These are phyloP conservation scores for Verbena officinalis DNA, from an alignment of 257 asterid genomes.

Conservation along the genomic window DNA sequence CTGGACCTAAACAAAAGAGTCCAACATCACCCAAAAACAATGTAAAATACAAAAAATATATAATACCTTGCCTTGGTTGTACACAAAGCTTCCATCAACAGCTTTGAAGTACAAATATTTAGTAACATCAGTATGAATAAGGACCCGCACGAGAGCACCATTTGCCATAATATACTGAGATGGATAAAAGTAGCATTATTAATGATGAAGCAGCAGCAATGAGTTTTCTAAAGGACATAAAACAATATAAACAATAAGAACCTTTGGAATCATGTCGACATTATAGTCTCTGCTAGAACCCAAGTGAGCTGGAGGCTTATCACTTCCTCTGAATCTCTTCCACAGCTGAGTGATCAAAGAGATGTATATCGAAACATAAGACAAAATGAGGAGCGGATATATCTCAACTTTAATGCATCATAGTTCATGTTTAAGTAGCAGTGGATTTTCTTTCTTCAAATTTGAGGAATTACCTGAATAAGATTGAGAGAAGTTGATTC, in stretches of 20 bases:
- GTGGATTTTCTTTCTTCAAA: not conserved
- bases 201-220: conserved; percentile 17
- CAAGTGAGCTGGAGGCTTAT: conserved; percentile 78
- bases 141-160: conserved; percentile 91
- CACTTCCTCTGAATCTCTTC: conserved; percentile 94
- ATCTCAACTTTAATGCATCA: conserved; percentile 7
- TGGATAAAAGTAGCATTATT: conserved; percentile 17
- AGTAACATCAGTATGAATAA: conserved; percentile 92
- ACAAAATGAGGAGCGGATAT: conserved; percentile 8
- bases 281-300: conserved; percentile 94
- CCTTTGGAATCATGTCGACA: conserved; percentile 99
- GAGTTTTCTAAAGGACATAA: conserved; percentile 6
- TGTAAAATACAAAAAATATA: not conserved
- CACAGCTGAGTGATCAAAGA: conserved; percentile 48
- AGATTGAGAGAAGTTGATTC: conserved; percentile 69
- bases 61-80: conserved; percentile 82
- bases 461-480: conserved; percentile 45
- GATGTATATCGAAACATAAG: conserved; percentile 11
- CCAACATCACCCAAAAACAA: not conserved
- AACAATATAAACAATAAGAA: conserved; percentile 29
- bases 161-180: conserved; percentile 95
- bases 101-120: conserved; percentile 93
- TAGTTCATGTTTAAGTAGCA: not conserved
- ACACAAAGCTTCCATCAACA: conserved; percentile 95
- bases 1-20: conserved; percentile 15